Base-by-base conservation (phyloP, 805 yeast species). In the Tetrapisispora phaffii region DNA sequence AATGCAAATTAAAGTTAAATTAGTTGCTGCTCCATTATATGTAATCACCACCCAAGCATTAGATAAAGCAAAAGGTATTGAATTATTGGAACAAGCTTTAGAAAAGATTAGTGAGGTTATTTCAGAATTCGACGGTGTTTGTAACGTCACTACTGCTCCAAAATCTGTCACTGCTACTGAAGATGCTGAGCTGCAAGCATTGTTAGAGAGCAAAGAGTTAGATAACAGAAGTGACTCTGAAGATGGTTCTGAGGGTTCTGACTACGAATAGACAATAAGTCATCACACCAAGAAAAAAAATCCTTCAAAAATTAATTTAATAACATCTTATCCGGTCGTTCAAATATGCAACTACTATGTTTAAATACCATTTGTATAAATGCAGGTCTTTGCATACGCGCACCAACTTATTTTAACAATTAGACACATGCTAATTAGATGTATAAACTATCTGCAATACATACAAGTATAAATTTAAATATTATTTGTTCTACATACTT, bases 101-200 rank as follows among this genome's bases (percentile, higher is more conserved):
- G 84, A 76, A 53, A 79, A 75, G 55, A 84, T 93, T 52, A 74
- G 77, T 49, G 77, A 76, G 56, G 73, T 80, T 42, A 88, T 93
- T 58, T 75, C 74, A 49, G 71, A 74, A 20, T 74, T 77, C 45
- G 95, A 87, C 44, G 98, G 98, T 62, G 76, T 79, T 47, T 83
- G 95, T 66, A 86, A 85, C 55, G 83, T 90, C 52, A 88, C 94
- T 45, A 90, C 89, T 97, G 89, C 95, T 57, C 97, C 98, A 62
- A 90, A 89, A 79, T 97, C 97, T 36, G 97, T 93, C 54, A 88
- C 97, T 46, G 97, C 96, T 48, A 85, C 93, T 48, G 98, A 93
- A 66, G 98, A 93, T 67, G 97, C 96, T 48, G 97, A 89, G 70
- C 78, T 93, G 62, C 95, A 88, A 69, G 96, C 95, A 50, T 77